phyloP scores from a whole-genome alignment of 495 filamentous ascomycete species.

The Lasiosphaeria ovina region DNA sequence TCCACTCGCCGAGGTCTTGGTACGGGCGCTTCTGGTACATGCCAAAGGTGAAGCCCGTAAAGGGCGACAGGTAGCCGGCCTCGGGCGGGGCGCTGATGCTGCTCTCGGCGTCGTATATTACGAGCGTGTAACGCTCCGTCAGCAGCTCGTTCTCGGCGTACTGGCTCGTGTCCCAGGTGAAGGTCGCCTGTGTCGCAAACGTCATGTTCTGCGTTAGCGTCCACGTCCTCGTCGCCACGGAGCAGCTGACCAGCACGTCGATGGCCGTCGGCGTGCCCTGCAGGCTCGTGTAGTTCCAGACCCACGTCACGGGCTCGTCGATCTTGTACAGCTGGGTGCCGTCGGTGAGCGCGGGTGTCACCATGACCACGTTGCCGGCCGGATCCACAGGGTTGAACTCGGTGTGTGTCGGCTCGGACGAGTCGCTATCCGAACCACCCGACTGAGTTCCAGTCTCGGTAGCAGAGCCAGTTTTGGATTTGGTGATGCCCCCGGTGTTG shows the following conservation, averaged over 20 bases:
- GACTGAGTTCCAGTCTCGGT: slow-evolving; percentile 27
- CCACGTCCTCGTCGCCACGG: slow-evolving; percentile 42
- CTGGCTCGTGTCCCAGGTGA: slow-evolving; percentile 74
- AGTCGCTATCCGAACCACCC: no score
- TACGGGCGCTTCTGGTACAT: slow-evolving; percentile 75
- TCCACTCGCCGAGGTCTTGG: slow-evolving; percentile 56
- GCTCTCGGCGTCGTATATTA: slow-evolving; percentile 73
- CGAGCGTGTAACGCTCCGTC: slow-evolving; percentile 77
- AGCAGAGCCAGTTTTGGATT: slow-evolving; percentile 12
- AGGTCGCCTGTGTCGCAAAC: slow-evolving; percentile 40
- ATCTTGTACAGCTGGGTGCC: slow-evolving; percentile 82
- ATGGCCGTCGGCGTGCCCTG: slow-evolving; percentile 71
- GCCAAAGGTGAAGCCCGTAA: slow-evolving; percentile 66
- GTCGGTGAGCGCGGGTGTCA: slow-evolving; percentile 61
- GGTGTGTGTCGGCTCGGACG: slow-evolving; percentile 41
- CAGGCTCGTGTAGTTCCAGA: slow-evolving; percentile 94
- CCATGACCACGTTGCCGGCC: slow-evolving; percentile 76
- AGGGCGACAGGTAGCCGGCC: slow-evolving; percentile 71
- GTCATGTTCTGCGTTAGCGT: slow-evolving; percentile 56
- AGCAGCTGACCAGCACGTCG: slow-evolving; percentile 80
- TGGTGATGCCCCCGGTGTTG: slow-evolving; percentile 34
- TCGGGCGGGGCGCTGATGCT: slow-evolving; percentile 59
- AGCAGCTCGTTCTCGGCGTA: slow-evolving; percentile 65
- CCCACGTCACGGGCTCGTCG: slow-evolving; percentile 78
- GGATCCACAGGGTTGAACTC: slow-evolving; percentile 59